Base-by-base conservation (phyloP, 257 asterid genomes). In the Pogostemon cablin region DNA sequence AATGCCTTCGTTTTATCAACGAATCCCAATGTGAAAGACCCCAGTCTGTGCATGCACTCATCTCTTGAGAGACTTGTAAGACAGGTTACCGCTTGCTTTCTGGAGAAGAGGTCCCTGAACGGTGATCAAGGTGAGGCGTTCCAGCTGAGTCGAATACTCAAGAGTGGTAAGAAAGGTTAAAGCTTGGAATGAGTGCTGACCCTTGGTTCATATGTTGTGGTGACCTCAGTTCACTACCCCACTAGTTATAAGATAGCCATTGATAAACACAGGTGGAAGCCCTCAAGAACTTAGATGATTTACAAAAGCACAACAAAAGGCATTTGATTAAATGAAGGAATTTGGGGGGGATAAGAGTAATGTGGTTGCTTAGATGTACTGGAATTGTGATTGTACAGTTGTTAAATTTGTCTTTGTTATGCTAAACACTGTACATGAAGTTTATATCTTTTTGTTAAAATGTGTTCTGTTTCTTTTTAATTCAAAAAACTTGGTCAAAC, bases 51-150 rank as follows among this genome's bases (percentile, higher is more conserved):
- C 89, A 75, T 76, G 80, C 91, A 84, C 77, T 91, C 98, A 0
- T 59, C 84, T 61, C 98, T 91, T 1, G 99, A 93, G 86, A 84
- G 84, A 75, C 78, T 93, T 47, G 82, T 93, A 56, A 84, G 90
- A 74, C 99, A 93, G 80, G 84, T 86, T 35, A 83, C 86, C 3
- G 87, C 96, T 40, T 89, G 96, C 88, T 84, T 82, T 79, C 72
- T 86, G 73, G 97, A 85, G 88, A 93, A 77, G 75, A 81, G 96
- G 78, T 71, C 86, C 17, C 79, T 89, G 69, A 88, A 84, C 52
- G 96, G 93, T 8, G 95, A 85, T 78, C 90, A 89, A 15, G 98
- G 98, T 9, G 99, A 93, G 80, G 87, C 85, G 72, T 91, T 93
- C 83, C 81, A 81, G 42, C 81, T 93, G 73, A 83, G 83, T 72